Evolutionary conservation across 345 rosid genomes (phyloP), one percentile per base, ranked within the genome.

Genomic region (Heritiera littoralis): DNA sequence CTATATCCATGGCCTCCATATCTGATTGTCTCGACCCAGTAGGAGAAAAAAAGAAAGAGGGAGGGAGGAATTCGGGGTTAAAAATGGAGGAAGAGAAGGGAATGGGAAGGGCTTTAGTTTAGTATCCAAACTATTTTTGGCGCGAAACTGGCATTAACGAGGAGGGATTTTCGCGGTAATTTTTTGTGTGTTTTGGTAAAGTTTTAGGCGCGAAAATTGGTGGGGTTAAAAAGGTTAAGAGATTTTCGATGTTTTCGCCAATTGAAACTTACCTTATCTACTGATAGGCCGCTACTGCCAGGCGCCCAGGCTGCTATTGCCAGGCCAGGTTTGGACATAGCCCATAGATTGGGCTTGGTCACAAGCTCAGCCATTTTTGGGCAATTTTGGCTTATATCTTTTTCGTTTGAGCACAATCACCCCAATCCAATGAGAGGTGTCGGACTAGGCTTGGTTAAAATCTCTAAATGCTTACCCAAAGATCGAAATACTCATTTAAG

Each of bases 1-100:
- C 68, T 6, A 7, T 60, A 60, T 76, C 79, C 79, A 76, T 76
- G 79, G 61, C 48, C 10, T 64, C 45, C 72, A 76, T 75, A 54
- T 35, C 63, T 72, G 76, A 72, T 9, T 74, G 58, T 56, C 77
- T 58, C 18, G 23, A 73, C 2, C 14, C 30, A 9, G 38, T 58
- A 58, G 6, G 77, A 20, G 20, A 17, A 18, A 45, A 15, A 0
- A 54, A 35, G 5, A 54, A 35, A 43, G n/a, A 54, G n/a, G 5
- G 58, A 15, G 18, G 43, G n/a, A 30, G 28, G 54, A 17, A 9
- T 9, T n/a, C 0, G 56, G 35, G 64, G 28, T 1, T 20, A 35
- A 54, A 38, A 55, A 55, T 7, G 66, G 51, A 14, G 43, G 75
- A 74, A n/a, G 3, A 49, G 2, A 38, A 52, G 48, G n/a, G 46